Evolutionary conservation across 768 basidiomycete species (phyloP).

Genomic region (Rhizopogon roseolus): DNA sequence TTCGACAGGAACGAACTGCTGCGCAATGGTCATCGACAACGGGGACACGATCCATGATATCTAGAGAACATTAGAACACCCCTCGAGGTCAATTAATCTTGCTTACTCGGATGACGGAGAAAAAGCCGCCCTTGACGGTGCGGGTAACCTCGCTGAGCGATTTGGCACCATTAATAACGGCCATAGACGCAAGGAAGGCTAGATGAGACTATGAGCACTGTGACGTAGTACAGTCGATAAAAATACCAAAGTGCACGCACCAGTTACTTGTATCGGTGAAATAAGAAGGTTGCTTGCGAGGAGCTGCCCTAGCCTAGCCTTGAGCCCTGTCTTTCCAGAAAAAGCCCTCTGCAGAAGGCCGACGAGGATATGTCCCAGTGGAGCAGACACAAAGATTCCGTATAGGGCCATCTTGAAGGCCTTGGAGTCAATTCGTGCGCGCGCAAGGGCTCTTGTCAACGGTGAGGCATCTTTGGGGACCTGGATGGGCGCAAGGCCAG

Average conservation of each 20-base stretch:
- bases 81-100: not conserved
- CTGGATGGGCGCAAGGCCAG: conserved; percentile 49
- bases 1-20: conserved; percentile 74
- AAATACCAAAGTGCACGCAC: conserved; percentile 33
- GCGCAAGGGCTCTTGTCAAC: conserved; percentile 47
- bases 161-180: conserved; percentile 77
- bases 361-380: conserved; percentile 71
- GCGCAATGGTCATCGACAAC: conserved; percentile 67
- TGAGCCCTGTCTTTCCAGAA: conserved; percentile 61
- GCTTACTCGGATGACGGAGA: conserved; percentile 66
- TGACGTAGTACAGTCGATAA: not conserved
- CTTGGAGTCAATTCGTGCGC: conserved; percentile 56
- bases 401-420: conserved; percentile 83
- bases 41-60: conserved; percentile 81
- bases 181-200: conserved; percentile 79
- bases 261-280: conserved; percentile 67
- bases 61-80: conserved; percentile 30
- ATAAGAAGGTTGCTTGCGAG: conserved; percentile 72
- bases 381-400: conserved; percentile 81
- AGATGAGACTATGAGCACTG: conserved; percentile 1
- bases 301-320: conserved; percentile 66
- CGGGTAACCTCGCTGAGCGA: conserved; percentile 57
- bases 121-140: conserved; percentile 70
- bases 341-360: conserved; percentile 72
- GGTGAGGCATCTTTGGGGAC: conserved; percentile 51